Evolutionary conservation across 2,329 filamentous ascomycete genomes (phyloP).

Genomic region (Cladobotryum mycophilum): DNA sequence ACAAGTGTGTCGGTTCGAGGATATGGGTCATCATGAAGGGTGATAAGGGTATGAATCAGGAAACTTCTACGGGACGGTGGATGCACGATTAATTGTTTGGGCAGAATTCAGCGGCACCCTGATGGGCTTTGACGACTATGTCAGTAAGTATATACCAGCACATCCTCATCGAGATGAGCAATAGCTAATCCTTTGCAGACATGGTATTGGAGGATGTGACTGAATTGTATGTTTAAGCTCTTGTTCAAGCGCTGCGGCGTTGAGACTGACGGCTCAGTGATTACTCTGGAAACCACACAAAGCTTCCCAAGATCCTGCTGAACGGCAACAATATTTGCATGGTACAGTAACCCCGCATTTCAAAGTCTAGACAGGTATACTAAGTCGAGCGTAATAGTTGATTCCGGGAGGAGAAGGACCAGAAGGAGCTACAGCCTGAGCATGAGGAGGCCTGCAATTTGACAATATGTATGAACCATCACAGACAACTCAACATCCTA

Average conservation of each 20-base stretch:
- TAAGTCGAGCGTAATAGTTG: slow-evolving; percentile 43
- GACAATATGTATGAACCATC: neutral
- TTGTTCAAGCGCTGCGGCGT: no score
- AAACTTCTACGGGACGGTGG: neutral
- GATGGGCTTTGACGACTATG: slow-evolving; percentile 96
- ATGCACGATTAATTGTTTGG: slow-evolving; percentile 12
- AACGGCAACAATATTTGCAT: slow-evolving; percentile 99
- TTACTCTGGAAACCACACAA: slow-evolving; percentile 79
- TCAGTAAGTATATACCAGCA: slow-evolving; percentile 65
- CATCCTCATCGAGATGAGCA: neutral
- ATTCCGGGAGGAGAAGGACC: slow-evolving; percentile 75
- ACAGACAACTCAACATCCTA: neutral
- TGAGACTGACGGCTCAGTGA: slow-evolving; percentile 53
- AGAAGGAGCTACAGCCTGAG: slow-evolving; percentile 25
- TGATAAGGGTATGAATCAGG: slow-evolving; percentile 67
- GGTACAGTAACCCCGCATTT: slow-evolving; percentile 49
- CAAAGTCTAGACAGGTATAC: neutral
- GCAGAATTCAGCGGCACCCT: slow-evolving; percentile 92
- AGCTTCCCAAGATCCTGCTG: slow-evolving; percentile 87
- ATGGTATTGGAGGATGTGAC: slow-evolving; percentile 98
- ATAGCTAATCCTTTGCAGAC: slow-evolving; percentile 50
- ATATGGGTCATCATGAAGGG: slow-evolving; percentile 99
- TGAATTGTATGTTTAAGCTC: slow-evolving; percentile 64
- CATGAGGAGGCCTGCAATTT: slow-evolving; percentile 5
- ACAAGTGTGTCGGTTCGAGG: slow-evolving; percentile 94